These are phyloP conservation scores for Hypoxylon lienhwacheense DNA, from an alignment of 495 filamentous ascomycete species.

Conservation along the genomic window DNA sequence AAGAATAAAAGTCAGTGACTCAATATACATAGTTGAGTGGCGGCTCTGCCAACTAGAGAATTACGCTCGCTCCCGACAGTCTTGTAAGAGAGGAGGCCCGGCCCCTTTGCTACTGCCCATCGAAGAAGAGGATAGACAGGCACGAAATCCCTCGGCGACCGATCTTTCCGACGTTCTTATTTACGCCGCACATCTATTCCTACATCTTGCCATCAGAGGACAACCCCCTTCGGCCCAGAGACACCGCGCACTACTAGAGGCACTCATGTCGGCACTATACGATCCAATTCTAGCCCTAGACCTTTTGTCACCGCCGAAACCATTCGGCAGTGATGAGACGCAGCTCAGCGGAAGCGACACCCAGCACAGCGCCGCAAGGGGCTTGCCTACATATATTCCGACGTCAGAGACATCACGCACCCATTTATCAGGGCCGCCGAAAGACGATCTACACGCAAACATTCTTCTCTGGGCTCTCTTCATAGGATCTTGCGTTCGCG, in stretches of 20 bases:
- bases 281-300: slow-evolving; percentile 29
- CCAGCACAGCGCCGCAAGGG: slow-evolving; percentile 22
- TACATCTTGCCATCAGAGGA: slow-evolving; percentile 37
- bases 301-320: slow-evolving; percentile 28
- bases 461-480: slow-evolving; percentile 38
- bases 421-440: not conserved
- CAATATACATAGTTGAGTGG: slow-evolving; percentile 39
- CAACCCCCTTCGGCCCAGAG: slow-evolving; percentile 36
- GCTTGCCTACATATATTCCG: slow-evolving; percentile 35
- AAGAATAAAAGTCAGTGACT: slow-evolving; percentile 35
- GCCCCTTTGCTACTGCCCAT: slow-evolving; percentile 9
- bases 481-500: slow-evolving; percentile 34
- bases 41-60: slow-evolving; percentile 36
- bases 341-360: slow-evolving; percentile 11
- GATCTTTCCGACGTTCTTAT: slow-evolving; percentile 35
- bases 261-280: slow-evolving; percentile 34
- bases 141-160: slow-evolving; percentile 16
- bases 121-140: slow-evolving; percentile 4
- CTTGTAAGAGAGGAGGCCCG: slow-evolving; percentile 15
- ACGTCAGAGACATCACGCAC: slow-evolving; percentile 17
- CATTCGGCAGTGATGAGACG: slow-evolving; percentile 15
- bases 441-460: slow-evolving; percentile 37
- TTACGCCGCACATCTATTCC: slow-evolving; percentile 34
- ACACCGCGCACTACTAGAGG: slow-evolving; percentile 31
- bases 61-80: slow-evolving; percentile 18